Evolutionary conservation across 2,329 filamentous ascomycete genomes (phyloP).

Genomic region (Coniochaeta ligniaria): DNA sequence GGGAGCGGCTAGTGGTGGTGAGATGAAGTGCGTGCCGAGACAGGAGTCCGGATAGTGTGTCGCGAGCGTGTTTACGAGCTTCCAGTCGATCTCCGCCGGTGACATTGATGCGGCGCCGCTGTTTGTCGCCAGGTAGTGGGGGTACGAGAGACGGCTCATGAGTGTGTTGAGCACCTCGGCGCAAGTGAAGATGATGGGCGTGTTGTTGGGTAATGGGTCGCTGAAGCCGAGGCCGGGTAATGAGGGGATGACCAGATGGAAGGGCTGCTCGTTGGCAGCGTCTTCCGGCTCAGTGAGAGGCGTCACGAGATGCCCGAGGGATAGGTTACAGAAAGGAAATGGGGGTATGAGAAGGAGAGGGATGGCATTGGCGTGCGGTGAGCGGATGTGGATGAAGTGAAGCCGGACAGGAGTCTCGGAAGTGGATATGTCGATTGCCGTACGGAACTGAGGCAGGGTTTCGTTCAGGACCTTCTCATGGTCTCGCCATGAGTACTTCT

Average conservation of each 20-base stretch:
- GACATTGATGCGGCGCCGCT: constrained; percentile 38
- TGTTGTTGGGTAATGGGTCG: constrained; percentile 46
- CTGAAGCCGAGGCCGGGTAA: constrained; percentile 63
- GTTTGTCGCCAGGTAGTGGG: constrained; percentile 49
- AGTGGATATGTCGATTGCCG: constrained; percentile 35
- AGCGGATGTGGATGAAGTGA: constrained; percentile 59
- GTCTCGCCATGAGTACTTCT: constrained; percentile 57
- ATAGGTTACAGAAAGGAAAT: constrained; percentile 59
- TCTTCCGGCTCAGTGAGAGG: constrained; percentile 46
- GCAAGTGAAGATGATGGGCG: constrained; percentile 41
- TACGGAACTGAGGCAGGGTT: constrained; percentile 57
- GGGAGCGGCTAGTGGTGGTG: constrained; percentile 46
- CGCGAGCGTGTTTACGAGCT: constrained; percentile 40
- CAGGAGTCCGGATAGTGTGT: constrained; percentile 40
- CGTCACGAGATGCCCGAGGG: constrained; percentile 47
- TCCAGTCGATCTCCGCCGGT: constrained; percentile 44
- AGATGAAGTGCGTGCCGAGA: constrained; percentile 53
- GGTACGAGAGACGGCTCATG: constrained; percentile 55
- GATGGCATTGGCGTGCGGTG: constrained; percentile 44
- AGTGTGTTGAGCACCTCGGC: constrained; percentile 49
- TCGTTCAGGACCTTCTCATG: constrained; percentile 52
- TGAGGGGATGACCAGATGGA: constrained; percentile 60
- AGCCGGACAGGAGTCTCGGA: constrained; percentile 41
- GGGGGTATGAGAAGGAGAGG: constrained; percentile 59
- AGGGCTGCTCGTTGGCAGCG: constrained; percentile 38